phyloP scores from a whole-genome alignment of 441 rosid genomes.

The Hura crepitans region DNA sequence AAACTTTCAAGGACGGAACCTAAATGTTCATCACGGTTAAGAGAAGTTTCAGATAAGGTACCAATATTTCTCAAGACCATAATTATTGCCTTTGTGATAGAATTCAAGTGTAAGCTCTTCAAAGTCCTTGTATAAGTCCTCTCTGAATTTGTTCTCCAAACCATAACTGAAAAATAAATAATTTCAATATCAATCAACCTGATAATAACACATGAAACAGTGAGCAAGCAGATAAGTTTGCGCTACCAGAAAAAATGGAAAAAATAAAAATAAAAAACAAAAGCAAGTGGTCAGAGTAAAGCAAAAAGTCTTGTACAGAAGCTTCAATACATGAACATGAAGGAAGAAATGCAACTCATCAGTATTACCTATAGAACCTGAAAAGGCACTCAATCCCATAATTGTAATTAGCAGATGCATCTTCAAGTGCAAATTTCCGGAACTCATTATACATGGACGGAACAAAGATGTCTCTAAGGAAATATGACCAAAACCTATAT shows the following conservation, averaged over 20 bases:
- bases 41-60: slow-evolving; percentile 26
- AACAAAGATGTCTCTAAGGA: slow-evolving; percentile 71
- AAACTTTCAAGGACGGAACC: slow-evolving; percentile 1
- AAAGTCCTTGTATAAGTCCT: slow-evolving; percentile 77
- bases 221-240: not conserved
- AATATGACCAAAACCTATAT: slow-evolving; percentile 92
- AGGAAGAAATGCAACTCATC: slow-evolving; percentile 9
- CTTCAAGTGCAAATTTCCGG: slow-evolving; percentile 74
- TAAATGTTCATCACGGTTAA: not conserved
- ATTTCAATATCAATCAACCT: not conserved
- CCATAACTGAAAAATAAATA: slow-evolving; percentile 60
- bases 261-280: slow-evolving; percentile 12
- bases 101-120: slow-evolving; percentile 78
- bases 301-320: not conserved
- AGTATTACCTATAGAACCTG: slow-evolving; percentile 84
- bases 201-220: not conserved
- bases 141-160: slow-evolving; percentile 72
- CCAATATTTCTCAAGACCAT: slow-evolving; percentile 98
- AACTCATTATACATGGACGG: slow-evolving; percentile 86
- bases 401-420: slow-evolving; percentile 71
- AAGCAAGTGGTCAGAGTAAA: not conserved
- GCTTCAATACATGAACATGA: slow-evolving; percentile 16
- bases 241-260: not conserved
- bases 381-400: slow-evolving; percentile 94
- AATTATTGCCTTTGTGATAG: slow-evolving; percentile 69